These are phyloP conservation scores for Beta lomatogona DNA, from an alignment of 179 eudicot genomes.

Conservation along the genomic window DNA sequence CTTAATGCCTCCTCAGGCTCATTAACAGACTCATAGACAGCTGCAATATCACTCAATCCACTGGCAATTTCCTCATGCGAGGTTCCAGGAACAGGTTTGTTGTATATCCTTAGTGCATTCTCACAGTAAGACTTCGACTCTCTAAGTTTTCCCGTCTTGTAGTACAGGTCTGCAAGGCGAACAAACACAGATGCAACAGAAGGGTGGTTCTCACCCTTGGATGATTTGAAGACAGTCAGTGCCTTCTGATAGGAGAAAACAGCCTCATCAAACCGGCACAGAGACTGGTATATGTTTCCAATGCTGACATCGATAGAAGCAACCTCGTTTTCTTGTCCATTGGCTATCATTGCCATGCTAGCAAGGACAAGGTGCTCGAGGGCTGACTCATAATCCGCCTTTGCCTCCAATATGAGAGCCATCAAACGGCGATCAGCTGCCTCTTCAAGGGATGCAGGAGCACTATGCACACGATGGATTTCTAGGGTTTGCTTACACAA, in stretches of 20 bases:
- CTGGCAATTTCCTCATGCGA: slow-evolving; percentile 82
- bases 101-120: slow-evolving; percentile 87
- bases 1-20: slow-evolving; percentile 95
- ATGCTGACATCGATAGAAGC: slow-evolving; percentile 93
- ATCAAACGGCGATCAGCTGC: slow-evolving; percentile 96
- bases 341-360: slow-evolving; percentile 99
- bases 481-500: slow-evolving; percentile 88
- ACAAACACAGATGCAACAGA: slow-evolving; percentile 91
- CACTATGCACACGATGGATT: slow-evolving; percentile 84
- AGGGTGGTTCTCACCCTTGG: slow-evolving; percentile 98
- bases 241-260: slow-evolving; percentile 98
- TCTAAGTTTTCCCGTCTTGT: slow-evolving; percentile 89
- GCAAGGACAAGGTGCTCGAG: slow-evolving; percentile 97
- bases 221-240: slow-evolving; percentile 88
- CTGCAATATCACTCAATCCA: slow-evolving; percentile 88
- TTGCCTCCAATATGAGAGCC: slow-evolving; percentile 98
- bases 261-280: slow-evolving; percentile 90
- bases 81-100: slow-evolving; percentile 97
- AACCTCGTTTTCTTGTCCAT: slow-evolving; percentile 93
- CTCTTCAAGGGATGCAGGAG: slow-evolving; percentile 97
- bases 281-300: slow-evolving; percentile 82
- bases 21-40: slow-evolving; percentile 81
- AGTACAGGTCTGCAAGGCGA: slow-evolving; percentile 87
- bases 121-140: slow-evolving; percentile 96
- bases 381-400: slow-evolving; percentile 87